Percentiles rank a stretch among this genome's conserved stretches.
Evolutionary conservation across 257 asterid species (phyloP).

Genomic region (Nicotiana tabacum): DNA sequence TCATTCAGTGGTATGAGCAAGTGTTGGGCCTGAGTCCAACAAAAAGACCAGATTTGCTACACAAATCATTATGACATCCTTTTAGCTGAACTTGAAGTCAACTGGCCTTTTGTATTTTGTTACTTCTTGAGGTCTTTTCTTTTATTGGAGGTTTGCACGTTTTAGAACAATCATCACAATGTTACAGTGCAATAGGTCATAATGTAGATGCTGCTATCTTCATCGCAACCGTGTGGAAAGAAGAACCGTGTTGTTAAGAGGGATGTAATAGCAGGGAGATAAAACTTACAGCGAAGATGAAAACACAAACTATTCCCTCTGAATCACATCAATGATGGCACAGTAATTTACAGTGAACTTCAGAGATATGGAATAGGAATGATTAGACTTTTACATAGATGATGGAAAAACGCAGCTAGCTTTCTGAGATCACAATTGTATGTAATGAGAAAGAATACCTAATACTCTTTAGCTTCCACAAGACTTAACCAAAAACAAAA

Average conservation of each 20-base stretch:
- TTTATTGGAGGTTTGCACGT: not conserved
- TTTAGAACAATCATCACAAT: not conserved
- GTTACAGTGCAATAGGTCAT: not conserved
- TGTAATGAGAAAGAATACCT: not conserved
- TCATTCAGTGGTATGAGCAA: too few relatives aligned
- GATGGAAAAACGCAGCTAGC: not conserved
- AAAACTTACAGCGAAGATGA: not conserved
- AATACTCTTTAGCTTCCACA: not conserved
- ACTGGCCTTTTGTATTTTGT: not conserved
- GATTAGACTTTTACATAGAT: not conserved
- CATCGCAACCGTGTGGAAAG: not conserved
- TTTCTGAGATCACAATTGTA: not conserved
- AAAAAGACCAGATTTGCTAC: not conserved
- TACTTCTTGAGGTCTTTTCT: not conserved
- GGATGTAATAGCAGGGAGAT: not conserved
- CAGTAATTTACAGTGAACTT: not conserved
- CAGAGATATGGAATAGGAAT: not conserved
- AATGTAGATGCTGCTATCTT: not conserved
- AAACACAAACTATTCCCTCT: not conserved
- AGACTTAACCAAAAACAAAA: not conserved
- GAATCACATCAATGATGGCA: constrained; percentile 1
- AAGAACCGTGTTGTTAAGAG: not conserved
- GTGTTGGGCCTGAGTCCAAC: too few relatives aligned
- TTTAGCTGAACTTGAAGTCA: not conserved
- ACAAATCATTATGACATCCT: not conserved